These are phyloP conservation scores for Herpomyces periplanetae DNA, from an alignment of 2,329 filamentous ascomycete genomes.

Conservation along the genomic window DNA sequence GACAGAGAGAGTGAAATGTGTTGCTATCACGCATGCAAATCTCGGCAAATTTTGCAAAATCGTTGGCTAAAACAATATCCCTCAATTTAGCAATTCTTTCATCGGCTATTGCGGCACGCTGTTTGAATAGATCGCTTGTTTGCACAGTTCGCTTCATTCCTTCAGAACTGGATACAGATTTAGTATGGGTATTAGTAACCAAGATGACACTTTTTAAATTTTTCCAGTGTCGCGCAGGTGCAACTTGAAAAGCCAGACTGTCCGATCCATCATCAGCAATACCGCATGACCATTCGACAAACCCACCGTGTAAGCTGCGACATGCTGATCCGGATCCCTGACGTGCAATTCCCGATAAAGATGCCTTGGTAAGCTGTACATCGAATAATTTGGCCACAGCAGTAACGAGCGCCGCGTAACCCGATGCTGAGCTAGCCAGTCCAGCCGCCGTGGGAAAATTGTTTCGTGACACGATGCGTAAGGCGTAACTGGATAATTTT, in stretches of 20 bases:
- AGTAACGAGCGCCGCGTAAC: constrained; percentile 25
- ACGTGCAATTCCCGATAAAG: constrained; percentile 54
- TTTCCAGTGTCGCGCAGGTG: constrained; percentile 64
- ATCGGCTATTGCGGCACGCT: constrained; percentile 41
- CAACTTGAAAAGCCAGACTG: constrained; percentile 54
- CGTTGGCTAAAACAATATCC: constrained; percentile 28
- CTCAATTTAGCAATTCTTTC: constrained; percentile 51
- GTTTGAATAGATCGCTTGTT: constrained; percentile 52
- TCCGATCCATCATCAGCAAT: constrained; percentile 35
- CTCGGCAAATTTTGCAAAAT: constrained; percentile 56
- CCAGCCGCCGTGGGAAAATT: constrained; percentile 96
- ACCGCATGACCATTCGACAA: constrained; percentile 74
- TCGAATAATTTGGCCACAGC: constrained; percentile 73
- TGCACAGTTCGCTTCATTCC: constrained; percentile 92
- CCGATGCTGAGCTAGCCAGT: constrained; percentile 24
- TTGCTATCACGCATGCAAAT: constrained; percentile 92
- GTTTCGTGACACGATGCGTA: constrained; percentile 75
- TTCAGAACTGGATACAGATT: constrained; percentile 60
- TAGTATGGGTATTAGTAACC: constrained; percentile 71
- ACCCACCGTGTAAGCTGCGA: constrained; percentile 66
- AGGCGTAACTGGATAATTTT: constrained; percentile 30
- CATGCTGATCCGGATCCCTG: constrained; percentile 87
- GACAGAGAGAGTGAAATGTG: constrained; percentile 71
- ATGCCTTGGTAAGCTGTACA: constrained; percentile 35
- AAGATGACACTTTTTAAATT: constrained; percentile 70